A percentile compares a stretch with the other conserved stretches of the same genome.
Conservation (phyloP, 345 rosid species). For the Geranium brycei region DNA sequence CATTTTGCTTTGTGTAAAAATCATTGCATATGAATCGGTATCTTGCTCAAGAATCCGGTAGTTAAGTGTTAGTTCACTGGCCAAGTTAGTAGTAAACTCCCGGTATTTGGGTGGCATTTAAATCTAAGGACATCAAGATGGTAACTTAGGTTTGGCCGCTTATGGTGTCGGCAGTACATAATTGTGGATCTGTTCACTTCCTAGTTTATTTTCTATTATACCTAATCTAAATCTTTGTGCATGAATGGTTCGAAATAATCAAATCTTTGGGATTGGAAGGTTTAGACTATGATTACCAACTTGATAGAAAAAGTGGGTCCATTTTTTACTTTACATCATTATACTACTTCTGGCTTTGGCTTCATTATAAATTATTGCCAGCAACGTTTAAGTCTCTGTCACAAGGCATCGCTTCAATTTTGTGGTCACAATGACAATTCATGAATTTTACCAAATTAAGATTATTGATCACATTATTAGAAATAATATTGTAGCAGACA, state of each 20-base stretch:
- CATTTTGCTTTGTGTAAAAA: too few species aligned
- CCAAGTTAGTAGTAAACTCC: background rate
- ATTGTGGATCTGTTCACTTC: slow-evolving; percentile 4
- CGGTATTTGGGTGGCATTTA: too few species aligned
- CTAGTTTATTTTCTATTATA: slow-evolving; percentile 27
- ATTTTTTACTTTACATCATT: slow-evolving; percentile 3
- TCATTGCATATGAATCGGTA: too few species aligned
- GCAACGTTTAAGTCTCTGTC: too few species aligned
- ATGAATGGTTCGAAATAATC: slow-evolving; percentile 3
- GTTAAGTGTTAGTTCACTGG: too few species aligned
- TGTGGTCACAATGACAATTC: too few species aligned
- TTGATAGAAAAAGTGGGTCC: slow-evolving; percentile 9
- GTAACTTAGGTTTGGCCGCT: slow-evolving; percentile 12
- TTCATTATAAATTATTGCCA: background rate
- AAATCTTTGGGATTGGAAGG: slow-evolving; percentile 23
- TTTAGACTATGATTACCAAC: slow-evolving; percentile 14
- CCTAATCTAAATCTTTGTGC: slow-evolving; percentile 29
- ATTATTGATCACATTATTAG: background rate
- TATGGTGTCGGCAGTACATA: too few species aligned
- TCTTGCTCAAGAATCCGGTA: too few species aligned
- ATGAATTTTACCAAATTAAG: too few species aligned
- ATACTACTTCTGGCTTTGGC: background rate
- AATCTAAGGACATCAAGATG: slow-evolving; percentile 2
- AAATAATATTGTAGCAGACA: background rate
- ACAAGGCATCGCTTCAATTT: too few species aligned